phyloP scores from a whole-genome alignment of 1,284 basidiomycete genomes.

The Ustilago vetiveriae region DNA sequence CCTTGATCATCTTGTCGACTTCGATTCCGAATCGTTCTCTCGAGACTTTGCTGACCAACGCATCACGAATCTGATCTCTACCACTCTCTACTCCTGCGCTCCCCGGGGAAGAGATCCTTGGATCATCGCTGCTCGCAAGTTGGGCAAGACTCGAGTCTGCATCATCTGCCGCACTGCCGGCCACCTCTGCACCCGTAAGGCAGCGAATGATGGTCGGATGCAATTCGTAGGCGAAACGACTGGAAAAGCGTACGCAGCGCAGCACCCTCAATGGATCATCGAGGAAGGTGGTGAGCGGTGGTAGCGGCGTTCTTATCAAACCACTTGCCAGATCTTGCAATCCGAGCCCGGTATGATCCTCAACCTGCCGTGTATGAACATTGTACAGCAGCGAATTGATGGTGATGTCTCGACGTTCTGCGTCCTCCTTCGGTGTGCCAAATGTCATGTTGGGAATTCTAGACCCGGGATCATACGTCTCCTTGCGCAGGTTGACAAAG shows the following conservation, averaged over 20 bases:
- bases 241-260: slow-evolving; percentile 89
- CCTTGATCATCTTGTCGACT: slow-evolving; percentile 67
- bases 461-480: slow-evolving; percentile 82
- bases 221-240: slow-evolving; percentile 84
- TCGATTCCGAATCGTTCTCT: slow-evolving; percentile 67
- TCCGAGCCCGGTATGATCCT: slow-evolving; percentile 86
- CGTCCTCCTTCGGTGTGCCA: slow-evolving; percentile 92
- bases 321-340: slow-evolving; percentile 82
- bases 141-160: slow-evolving; percentile 3
- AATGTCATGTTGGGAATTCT: slow-evolving; percentile 88
- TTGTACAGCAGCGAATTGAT: slow-evolving; percentile 98
- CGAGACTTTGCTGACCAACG: slow-evolving; percentile 61
- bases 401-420: slow-evolving; percentile 88
- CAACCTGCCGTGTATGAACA: slow-evolving; percentile 84
- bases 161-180: slow-evolving; percentile 4
- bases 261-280: slow-evolving; percentile 94
- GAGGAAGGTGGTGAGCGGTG: slow-evolving; percentile 85
- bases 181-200: slow-evolving; percentile 24
- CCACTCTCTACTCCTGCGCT: slow-evolving; percentile 26
- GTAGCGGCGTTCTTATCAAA: slow-evolving; percentile 86
- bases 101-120: slow-evolving; percentile 15
- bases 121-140: slow-evolving; percentile 34
- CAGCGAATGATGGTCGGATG: slow-evolving; percentile 74
- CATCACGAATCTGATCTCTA: slow-evolving; percentile 70
- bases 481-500: slow-evolving; percentile 93